Conservation (phyloP, 23 red algal species). For the Gracilaria vermiculophylla region DNA sequence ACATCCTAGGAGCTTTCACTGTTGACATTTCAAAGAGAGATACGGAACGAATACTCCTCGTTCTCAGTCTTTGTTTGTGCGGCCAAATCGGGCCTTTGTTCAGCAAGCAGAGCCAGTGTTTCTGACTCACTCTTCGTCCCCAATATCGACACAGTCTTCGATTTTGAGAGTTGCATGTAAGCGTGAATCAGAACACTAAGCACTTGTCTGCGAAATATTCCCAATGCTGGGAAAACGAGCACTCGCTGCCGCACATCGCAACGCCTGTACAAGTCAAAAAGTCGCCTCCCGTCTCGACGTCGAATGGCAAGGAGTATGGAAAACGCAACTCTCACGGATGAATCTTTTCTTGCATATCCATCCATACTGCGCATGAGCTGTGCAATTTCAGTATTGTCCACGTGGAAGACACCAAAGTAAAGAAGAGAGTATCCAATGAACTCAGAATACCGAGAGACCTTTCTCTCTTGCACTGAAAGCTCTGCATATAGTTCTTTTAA, state of each 20-base stretch:
- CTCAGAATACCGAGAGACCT: slow-evolving; percentile 20
- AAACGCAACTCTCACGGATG: slow-evolving; percentile 4
- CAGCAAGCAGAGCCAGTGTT: slow-evolving; percentile 7
- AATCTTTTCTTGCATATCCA: background rate
- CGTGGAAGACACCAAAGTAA: slow-evolving; percentile 45
- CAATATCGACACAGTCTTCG: slow-evolving; percentile 4
- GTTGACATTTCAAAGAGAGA: background rate
- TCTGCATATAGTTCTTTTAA: slow-evolving; percentile 49
- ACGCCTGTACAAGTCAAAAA: slow-evolving; percentile 33
- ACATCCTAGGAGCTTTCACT: too few species aligned
- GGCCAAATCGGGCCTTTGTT: slow-evolving; percentile 38
- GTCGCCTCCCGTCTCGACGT: background rate
- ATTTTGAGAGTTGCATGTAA: slow-evolving; percentile 14
- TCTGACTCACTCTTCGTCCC: slow-evolving; percentile 22
- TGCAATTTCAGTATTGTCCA: slow-evolving; percentile 37
- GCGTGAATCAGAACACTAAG: slow-evolving; percentile 24
- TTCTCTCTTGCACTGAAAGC: background rate
- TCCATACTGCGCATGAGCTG: slow-evolving; percentile 18
- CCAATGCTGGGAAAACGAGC: slow-evolving; percentile 18
- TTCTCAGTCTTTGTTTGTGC: background rate
- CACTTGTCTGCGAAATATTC: background rate
- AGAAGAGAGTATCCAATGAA: slow-evolving; percentile 49
- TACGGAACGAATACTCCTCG: slow-evolving; percentile 30
- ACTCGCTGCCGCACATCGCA: slow-evolving; percentile 16
- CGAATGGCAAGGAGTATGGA: slow-evolving; percentile 19